Percentiles rank a stretch among this genome's conserved stretches.
Evolutionary conservation across 1,139 yeast genomes (phyloP).

Genomic region (Pichia sp.): DNA sequence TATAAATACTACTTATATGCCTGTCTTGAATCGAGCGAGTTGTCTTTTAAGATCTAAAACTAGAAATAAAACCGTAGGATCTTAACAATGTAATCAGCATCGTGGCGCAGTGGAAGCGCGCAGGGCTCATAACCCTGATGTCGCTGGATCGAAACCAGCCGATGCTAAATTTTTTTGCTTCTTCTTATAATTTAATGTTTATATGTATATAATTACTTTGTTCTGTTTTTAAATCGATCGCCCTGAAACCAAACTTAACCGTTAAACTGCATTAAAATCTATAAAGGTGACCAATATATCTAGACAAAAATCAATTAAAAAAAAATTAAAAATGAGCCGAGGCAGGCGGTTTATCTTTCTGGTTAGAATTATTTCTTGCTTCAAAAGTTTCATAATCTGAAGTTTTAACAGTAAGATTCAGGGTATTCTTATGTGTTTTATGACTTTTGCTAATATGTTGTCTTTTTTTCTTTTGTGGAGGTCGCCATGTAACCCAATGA

Average conservation of each 20-base stretch:
- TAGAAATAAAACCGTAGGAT: neutral
- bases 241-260: no score
- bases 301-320: no score
- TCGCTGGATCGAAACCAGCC: slow-evolving; percentile 99
- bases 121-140: slow-evolving; percentile 86
- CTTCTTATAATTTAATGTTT: no score
- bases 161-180: slow-evolving; percentile 59
- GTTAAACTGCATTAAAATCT: no score
- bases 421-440: neutral
- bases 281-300: no score
- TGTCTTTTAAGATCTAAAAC: no score
- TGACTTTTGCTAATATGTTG: neutral
- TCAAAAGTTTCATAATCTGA: no score
- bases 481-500: slow-evolving; percentile 21
- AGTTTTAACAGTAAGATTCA: neutral
- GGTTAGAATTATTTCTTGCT: no score
- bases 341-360: neutral
- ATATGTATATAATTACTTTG: no score
- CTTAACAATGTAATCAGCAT: slow-evolving; percentile 14
- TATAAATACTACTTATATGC: no score
- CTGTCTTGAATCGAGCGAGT: no score
- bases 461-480: slow-evolving; percentile 9
- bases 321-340: neutral
- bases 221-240: no score
- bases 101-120: slow-evolving; percentile 30